These are phyloP conservation scores for Colletotrichum lupini DNA, from an alignment of 2,329 filamentous ascomycete species.

Conservation along the genomic window DNA sequence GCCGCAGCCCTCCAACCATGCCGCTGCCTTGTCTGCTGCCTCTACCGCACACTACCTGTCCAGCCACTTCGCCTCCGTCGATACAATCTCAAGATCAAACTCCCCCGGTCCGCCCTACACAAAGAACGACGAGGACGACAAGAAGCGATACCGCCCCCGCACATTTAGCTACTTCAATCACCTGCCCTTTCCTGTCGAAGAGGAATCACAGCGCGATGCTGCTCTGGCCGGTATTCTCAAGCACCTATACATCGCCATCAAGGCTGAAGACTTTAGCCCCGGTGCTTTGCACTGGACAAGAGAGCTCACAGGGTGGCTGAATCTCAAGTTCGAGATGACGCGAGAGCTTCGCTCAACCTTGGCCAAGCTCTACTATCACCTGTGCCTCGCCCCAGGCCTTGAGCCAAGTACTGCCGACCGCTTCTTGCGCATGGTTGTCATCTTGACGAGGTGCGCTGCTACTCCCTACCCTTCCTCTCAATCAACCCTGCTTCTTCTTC, in stretches of 20 bases:
- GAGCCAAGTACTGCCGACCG: slow-evolving; percentile 85
- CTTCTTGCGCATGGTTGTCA: slow-evolving; percentile 96
- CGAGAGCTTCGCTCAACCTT: slow-evolving; percentile 84
- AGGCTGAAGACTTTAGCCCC: slow-evolving; percentile 92
- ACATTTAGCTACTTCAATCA: slow-evolving; percentile 94
- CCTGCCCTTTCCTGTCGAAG: slow-evolving; percentile 89
- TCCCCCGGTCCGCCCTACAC: slow-evolving; percentile 77
- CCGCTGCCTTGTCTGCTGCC: slow-evolving; percentile 43
- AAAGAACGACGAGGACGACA: slow-evolving; percentile 61
- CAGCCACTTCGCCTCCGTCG: slow-evolving; percentile 58
- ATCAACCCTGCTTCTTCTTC: not conserved
- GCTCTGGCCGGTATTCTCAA: slow-evolving; percentile 90
- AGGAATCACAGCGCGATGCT: slow-evolving; percentile 78
- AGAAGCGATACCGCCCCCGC: slow-evolving; percentile 80
- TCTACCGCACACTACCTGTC: slow-evolving; percentile 51
- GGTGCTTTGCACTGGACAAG: slow-evolving; percentile 97
- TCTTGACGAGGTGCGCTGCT: slow-evolving; percentile 83
- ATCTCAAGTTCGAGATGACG: slow-evolving; percentile 96
- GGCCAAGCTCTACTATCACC: slow-evolving; percentile 93
- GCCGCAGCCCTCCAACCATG: slow-evolving; percentile 49
- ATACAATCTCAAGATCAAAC: slow-evolving; percentile 85
- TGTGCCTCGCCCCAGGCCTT: slow-evolving; percentile 88
- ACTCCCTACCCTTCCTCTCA: slow-evolving; percentile 1
- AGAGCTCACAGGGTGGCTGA: slow-evolving; percentile 94
- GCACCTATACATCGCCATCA: slow-evolving; percentile 90